Evolutionary conservation across 208 protist species (phyloP), one percentile per base, ranked within the genome.

Genomic region (Trypanosoma scelopori): DNA sequence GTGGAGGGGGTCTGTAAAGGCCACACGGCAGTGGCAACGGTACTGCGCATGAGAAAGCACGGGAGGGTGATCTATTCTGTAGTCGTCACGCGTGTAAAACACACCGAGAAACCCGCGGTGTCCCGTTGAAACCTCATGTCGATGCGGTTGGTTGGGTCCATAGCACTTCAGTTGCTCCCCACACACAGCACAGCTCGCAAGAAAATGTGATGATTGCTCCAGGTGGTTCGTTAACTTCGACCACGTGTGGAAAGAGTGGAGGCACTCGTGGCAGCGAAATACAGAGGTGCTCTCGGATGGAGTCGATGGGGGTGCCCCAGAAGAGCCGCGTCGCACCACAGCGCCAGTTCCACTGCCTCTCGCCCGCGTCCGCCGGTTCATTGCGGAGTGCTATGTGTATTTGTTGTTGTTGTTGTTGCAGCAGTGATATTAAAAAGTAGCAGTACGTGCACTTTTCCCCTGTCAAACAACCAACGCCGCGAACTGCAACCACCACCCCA

Each of bases 181-280:
- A 55, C 87, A 93, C 65, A 69, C 58, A 45, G 68, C 78, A 50
- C 87, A 93, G 12, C 57, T 45, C 15, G 87, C 67, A 5, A 84
- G 73, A 30, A 81, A 87, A 72, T 93, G 84, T 1, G 60, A 39
- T 9, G 79, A 81, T 30, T 52, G 73, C 16, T 91, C 74, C 23
- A 90, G 55, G 68, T 93, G 87, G 48, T 77, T 74, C 20, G 81
- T 85, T n/a, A 85, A 55, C 37, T 84, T 72, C 5, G 87, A 87
- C 84, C 87, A 91, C 5, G 81, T 86, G n/a, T 39, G 49, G 49
- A 86, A 81, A 28, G 50, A 58, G 52, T 77, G 78, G 22, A 84
- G 59, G 58, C 87, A 93, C 58, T 79, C 71, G 66, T 83, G 80
- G 62, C 87, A 93, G 25, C 76, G 87, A 67, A 87, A 87, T 37